Evolutionary conservation across 345 rosid species (phyloP), one percentile per base, ranked within the genome.

Genomic region (Euphorbia tirucalli): DNA sequence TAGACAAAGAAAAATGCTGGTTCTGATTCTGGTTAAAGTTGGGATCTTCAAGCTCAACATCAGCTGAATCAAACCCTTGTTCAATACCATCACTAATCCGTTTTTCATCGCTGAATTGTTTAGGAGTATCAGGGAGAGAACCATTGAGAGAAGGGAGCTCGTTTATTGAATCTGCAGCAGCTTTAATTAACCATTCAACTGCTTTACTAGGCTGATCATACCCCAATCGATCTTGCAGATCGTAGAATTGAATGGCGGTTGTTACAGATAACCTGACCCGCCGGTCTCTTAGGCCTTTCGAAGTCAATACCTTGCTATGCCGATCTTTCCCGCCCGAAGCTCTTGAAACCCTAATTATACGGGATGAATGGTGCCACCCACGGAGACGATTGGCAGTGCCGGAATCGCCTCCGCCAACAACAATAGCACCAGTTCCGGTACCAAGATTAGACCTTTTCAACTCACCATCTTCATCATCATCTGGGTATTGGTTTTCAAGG

Each of bases 321-420:
- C 99, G 85, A 79, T 95, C 99, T 82, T 95, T 95, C 2, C 99
- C 99, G 50, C 99, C 97, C 2, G 99, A 89, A 56, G 99, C 93
- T 68, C 98, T 77, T 0, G 99, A 90, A 84, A 92, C 99, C 95
- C 98, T 89, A 81, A 92, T 87, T 58, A 95, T 95, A 69, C 99
- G 71, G 0, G 97, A 91, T 0, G 93, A 87, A 35, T 86, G 86
- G 79, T 71, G 93, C 92, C 92, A 90, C 64, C 88, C 85, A 9
- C 89, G 82, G 37, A 84, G 83, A n/a, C 75, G 68, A 77, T 83
- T 83, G 65, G 74, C 72, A 37, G 68, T 77, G 50, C 49, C 65
- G 24, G 31, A 61, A 15, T 39, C 80, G 15, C 25, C 69, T 1
- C 30, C 74, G 9, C 43, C 61, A 49, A 68, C 80, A 2, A 32